Evolutionary conservation across 805 yeast genomes (phyloP).

Genomic region (Metschnikowia amazonensis): DNA sequence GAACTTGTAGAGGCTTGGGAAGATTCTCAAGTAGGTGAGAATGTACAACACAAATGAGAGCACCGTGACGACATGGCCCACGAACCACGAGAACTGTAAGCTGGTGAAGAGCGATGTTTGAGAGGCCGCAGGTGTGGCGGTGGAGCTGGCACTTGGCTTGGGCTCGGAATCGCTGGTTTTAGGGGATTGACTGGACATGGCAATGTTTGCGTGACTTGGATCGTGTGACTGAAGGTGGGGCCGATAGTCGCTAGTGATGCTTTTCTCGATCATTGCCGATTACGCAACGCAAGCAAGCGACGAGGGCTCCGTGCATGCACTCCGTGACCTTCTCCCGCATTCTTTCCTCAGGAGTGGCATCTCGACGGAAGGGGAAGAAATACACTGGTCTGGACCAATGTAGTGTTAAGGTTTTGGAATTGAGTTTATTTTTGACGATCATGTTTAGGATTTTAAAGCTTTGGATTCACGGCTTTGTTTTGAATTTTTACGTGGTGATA

Average conservation of each 20-base stretch:
- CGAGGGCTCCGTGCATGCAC: not conserved
- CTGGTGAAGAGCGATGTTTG: conserved; percentile 27
- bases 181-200: conserved; percentile 1
- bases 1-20: conserved; percentile 20
- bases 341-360: too few species aligned
- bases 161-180: not conserved
- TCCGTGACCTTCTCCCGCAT: conserved; percentile 3
- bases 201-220: not conserved
- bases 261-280: not conserved
- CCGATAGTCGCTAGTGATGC: not conserved
- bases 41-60: conserved; percentile 28
- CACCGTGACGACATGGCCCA: conserved; percentile 39
- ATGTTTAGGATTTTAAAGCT: too few species aligned
- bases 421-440: too few species aligned
- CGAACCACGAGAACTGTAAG: conserved; percentile 75
- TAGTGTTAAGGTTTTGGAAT: too few species aligned
- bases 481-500: too few species aligned
- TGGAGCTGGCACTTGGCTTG: not conserved
- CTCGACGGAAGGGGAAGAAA: not conserved
- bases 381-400: too few species aligned
- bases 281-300: conserved; percentile 6
- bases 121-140: not conserved
- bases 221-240: not conserved
- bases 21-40: conserved; percentile 32
- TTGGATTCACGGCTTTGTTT: too few species aligned